Percentiles rank a stretch among this genome's conserved stretches.
Conservation (phyloP, 441 rosid genomes). For the Brassica hybrid region DNA sequence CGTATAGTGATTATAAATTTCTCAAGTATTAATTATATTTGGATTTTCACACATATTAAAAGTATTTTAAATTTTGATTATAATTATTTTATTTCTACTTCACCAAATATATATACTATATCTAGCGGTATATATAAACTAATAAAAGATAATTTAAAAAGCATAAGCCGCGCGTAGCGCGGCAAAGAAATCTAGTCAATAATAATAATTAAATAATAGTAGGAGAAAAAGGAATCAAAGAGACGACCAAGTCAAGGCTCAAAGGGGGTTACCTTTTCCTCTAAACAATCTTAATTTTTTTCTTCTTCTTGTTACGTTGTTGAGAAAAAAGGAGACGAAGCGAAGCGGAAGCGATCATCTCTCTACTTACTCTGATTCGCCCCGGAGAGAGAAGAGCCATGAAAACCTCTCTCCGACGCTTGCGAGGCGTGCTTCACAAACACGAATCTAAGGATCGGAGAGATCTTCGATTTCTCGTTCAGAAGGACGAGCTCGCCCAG, state of each 20-base stretch:
- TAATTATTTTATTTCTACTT: too few relatives aligned
- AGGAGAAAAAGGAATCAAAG: slow-evolving; percentile 23
- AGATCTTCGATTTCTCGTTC: slow-evolving; percentile 56
- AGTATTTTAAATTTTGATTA: too few relatives aligned
- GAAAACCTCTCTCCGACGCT: slow-evolving; percentile 77
- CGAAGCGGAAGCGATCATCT: slow-evolving; percentile 24
- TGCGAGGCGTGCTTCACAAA: slow-evolving; percentile 62
- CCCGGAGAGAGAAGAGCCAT: slow-evolving; percentile 38
- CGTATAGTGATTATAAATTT: too few relatives aligned
- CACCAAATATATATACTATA: too few relatives aligned
- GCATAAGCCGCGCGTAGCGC: too few relatives aligned
- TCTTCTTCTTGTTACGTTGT: neutral
- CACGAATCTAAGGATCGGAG: slow-evolving; percentile 53
- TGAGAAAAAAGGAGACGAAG: slow-evolving; percentile 18
- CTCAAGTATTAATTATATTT: too few relatives aligned
- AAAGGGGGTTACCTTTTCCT: slow-evolving; percentile 30
- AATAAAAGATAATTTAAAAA: too few relatives aligned
- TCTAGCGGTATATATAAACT: too few relatives aligned
- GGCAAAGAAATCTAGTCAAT: neutral
- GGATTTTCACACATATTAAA: too few relatives aligned
- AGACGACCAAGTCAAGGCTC: slow-evolving; percentile 43
- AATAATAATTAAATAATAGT: neutral
- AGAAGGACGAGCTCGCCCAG: slow-evolving; percentile 68
- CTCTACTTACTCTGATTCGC: slow-evolving; percentile 15
- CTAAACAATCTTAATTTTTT: slow-evolving; percentile 24